Base-by-base conservation (phyloP, 352 stramenopile genomes). In the Phytophthora pseudosyringae region DNA sequence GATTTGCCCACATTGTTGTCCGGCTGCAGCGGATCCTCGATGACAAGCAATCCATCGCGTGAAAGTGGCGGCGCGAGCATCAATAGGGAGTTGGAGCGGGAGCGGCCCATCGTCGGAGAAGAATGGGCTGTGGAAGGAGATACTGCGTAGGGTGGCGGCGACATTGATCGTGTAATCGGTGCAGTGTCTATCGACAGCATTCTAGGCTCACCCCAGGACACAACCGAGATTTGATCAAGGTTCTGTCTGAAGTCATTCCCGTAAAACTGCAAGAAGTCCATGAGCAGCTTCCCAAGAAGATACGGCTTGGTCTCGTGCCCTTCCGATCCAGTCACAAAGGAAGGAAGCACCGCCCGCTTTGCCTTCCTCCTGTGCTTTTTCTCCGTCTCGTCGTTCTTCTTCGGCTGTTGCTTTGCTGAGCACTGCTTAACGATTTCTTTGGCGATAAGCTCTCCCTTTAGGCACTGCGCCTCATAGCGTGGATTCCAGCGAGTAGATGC, bases 211-310 rank as follows among this genome's bases (percentile, higher is more conserved):
- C 64, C 57, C 40, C 57, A 64, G 4, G 64, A 65, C 2, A 90
- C 62, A 32, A 93, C 64, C 1, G 64, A 68, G 29, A 95, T 80
- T 21, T 79, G 67, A 31, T 95, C 87, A 3, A 92, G 67, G 29
- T 89, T 76, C 41, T 90, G 85, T 5, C 86, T 73, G 45, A 93
- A 95, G 31, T 94, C 82, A 26, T 90, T 94, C 18, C 83, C 85
- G 46, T 91, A 95, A 66, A 88, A 95, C 43, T 94, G 82, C 51
- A 95, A 65, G 44, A 95, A 86, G 58, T 88, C 75, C 87, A 95
- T 94, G 3, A 95, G 62, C 29, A 92, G 69, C 51, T 95, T 95
- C 3, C 87, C 87, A 2, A 95, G 67, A 8, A 93, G 46, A 51
- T 75, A 88, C 8, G 77, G 76, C 41, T 81, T 72, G 15, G 67